A percentile compares a stretch with the other conserved stretches of the same genome.
Conservation (phyloP, 345 rosid species). For the Clarkia xantiana region DNA sequence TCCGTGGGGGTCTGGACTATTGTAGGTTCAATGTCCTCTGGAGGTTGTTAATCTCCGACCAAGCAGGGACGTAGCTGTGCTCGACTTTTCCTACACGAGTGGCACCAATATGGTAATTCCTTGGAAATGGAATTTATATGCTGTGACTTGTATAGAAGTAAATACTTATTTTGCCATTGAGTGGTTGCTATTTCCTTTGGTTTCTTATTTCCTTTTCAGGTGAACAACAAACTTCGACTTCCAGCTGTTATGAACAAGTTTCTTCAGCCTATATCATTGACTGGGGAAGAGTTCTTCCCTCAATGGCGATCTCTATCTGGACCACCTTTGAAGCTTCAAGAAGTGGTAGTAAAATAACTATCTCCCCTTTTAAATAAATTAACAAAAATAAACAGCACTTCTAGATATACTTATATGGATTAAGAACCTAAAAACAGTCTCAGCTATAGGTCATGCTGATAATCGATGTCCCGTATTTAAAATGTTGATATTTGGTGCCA, state of each 20-base stretch:
- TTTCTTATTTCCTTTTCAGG: slow-evolving; percentile 29
- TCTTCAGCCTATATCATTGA: slow-evolving; percentile 64
- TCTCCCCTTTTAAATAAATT: too few species aligned
- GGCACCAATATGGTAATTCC: slow-evolving; percentile 46
- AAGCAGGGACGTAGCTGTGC: slow-evolving; percentile 93
- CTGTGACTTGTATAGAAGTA: too few species aligned
- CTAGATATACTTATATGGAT: too few species aligned
- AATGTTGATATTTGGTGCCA: too few species aligned
- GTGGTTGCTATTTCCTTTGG: neutral
- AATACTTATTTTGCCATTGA: too few species aligned
- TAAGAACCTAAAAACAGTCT: too few species aligned
- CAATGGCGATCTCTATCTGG: slow-evolving; percentile 98
- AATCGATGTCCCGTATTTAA: too few species aligned
- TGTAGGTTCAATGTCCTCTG: slow-evolving; percentile 88
- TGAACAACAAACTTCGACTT: slow-evolving; percentile 78
- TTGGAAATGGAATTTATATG: too few species aligned
- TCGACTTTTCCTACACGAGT: slow-evolving; percentile 86
- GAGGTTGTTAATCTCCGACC: slow-evolving; percentile 75
- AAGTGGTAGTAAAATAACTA: slow-evolving; percentile 61
- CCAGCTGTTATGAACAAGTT: slow-evolving; percentile 92
- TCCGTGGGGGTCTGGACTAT: neutral
- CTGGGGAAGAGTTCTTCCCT: slow-evolving; percentile 82
- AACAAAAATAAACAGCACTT: too few species aligned
- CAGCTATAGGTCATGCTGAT: too few species aligned
- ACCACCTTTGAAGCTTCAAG: slow-evolving; percentile 95